Evolutionary conservation across 2,329 filamentous ascomycete genomes (phyloP).

Genomic region (Paradendryphiella salina): DNA sequence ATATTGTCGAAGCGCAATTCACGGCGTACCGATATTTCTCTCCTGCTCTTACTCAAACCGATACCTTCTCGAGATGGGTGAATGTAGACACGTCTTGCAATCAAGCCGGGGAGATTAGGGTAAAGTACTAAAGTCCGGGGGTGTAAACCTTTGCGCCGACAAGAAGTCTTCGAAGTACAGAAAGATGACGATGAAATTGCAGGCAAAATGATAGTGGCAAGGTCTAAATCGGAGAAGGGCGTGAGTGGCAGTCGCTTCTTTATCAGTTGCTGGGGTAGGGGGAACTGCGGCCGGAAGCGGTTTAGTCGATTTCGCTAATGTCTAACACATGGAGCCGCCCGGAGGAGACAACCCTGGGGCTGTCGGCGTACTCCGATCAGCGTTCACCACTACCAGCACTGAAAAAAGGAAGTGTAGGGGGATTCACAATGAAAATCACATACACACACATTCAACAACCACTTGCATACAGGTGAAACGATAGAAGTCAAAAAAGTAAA

Average conservation of each 20-base stretch:
- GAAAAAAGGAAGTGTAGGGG: slow-evolving; percentile 11
- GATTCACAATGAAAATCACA: neutral
- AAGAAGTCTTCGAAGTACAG: too few species aligned
- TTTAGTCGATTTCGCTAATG: slow-evolving; percentile 22
- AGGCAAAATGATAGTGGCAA: neutral
- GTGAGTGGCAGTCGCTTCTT: slow-evolving; percentile 4
- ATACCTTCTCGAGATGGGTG: neutral
- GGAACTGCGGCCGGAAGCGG: slow-evolving; percentile 8
- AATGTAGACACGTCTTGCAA: neutral
- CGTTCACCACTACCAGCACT: slow-evolving; percentile 1
- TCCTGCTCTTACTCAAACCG: neutral
- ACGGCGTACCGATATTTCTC: neutral
- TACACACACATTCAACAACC: neutral
- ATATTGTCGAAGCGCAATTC: slow-evolving; percentile 18
- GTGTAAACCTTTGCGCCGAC: too few species aligned
- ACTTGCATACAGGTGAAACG: neutral
- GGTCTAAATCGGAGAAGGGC: too few species aligned
- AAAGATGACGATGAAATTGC: neutral
- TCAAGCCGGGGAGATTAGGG: neutral
- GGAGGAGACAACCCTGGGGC: slow-evolving; percentile 2
- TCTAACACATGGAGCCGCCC: slow-evolving; percentile 23
- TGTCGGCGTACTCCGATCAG: slow-evolving; percentile 26
- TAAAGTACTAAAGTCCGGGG: neutral
- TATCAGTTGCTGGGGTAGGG: slow-evolving; percentile 19
- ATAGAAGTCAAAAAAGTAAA: slow-evolving; percentile 2